Evolutionary conservation across 352 stramenopile genomes (phyloP).

Genomic region (Hyaloperonospora brassicae): DNA sequence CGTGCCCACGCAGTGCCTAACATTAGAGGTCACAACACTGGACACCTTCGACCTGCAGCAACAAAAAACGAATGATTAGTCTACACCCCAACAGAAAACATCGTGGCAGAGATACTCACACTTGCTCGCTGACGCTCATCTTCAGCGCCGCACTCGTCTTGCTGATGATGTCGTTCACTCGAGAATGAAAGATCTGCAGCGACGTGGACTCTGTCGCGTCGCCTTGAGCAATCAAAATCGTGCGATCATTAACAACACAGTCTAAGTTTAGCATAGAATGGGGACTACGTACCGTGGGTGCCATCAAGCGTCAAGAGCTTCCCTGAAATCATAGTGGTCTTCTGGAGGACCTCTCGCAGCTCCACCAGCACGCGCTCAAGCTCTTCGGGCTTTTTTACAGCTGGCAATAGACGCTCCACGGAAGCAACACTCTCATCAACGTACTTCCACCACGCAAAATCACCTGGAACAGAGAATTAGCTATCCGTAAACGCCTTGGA

Average conservation of each 20-base stretch:
- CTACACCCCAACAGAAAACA: conserved; percentile 2
- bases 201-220: conserved; percentile 15
- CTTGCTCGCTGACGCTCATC: conserved; percentile 41
- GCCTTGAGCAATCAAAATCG: conserved; percentile 4
- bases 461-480: conserved; percentile 7
- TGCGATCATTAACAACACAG: background rate
- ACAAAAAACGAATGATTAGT: background rate
- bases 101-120: conserved; percentile 27
- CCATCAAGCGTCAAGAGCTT: conserved; percentile 9
- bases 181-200: conserved; percentile 35
- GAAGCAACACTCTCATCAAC: conserved; percentile 41
- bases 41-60: conserved; percentile 42
- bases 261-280: background rate
- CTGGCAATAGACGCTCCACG: conserved; percentile 38
- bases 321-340: conserved; percentile 16
- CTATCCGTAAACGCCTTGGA: conserved; percentile 1
- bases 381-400: conserved; percentile 51
- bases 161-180: conserved; percentile 45
- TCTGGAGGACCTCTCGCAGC: conserved; percentile 40
- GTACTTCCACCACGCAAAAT: conserved; percentile 50
- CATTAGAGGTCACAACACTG: conserved; percentile 40
- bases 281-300: conserved; percentile 8
- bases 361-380: conserved; percentile 46
- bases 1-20: conserved; percentile 46
- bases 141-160: conserved; percentile 38